Base-by-base conservation (phyloP, 805 yeast genomes). In the Myxozyma udenii region DNA sequence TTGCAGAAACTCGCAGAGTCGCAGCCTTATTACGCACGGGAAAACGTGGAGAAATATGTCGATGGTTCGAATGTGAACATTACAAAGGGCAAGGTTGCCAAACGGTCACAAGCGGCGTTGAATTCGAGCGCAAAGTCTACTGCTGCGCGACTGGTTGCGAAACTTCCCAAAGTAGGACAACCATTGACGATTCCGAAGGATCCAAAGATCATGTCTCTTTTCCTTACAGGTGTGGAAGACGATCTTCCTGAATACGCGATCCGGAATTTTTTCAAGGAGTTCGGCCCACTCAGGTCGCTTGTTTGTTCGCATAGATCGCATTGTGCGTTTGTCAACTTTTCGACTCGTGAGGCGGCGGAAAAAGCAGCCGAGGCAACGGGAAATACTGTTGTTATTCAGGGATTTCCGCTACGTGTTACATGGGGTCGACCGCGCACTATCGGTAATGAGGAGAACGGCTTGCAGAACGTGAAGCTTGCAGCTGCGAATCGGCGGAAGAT, bases 141-240 rank as follows among this genome's bases (percentile, higher is more conserved):
- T 38, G 69, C 84, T 0, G 64, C 78, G 6, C 78, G 76, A 62
- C 60, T 82, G 0, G 69, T 83, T 30, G 68, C 80, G 22, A 78
- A 77, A 57, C 69, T 88, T n/a, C 95, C 95, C 2, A 79, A 79
- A 38, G n/a, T 64, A 83, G 7, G 53, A 54, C 2, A 60, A 53
- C 2, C 67, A 4, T 40, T 58, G 24, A 53, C 55, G 16, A 30
- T 72, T 1, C 78, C 83, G 0, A 68, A 68, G 30, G 75, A 76
- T 46, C 53, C 63, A 3, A 61, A 66, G 0, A 62, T 78, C n/a
- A 75, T 73, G 46, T 76, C 89, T 0, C 77, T 88, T 47, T 88
- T 89, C 64, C 63, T 89, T 18, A 86, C 83, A 68, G 96, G 96
- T 1, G 72, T 87, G 18, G 82, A 78, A 53, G 78, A 79, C 3